Evolutionary conservation across 345 rosid genomes (phyloP), one percentile per base, ranked within the genome.

Genomic region (Hibiscus trionum): DNA sequence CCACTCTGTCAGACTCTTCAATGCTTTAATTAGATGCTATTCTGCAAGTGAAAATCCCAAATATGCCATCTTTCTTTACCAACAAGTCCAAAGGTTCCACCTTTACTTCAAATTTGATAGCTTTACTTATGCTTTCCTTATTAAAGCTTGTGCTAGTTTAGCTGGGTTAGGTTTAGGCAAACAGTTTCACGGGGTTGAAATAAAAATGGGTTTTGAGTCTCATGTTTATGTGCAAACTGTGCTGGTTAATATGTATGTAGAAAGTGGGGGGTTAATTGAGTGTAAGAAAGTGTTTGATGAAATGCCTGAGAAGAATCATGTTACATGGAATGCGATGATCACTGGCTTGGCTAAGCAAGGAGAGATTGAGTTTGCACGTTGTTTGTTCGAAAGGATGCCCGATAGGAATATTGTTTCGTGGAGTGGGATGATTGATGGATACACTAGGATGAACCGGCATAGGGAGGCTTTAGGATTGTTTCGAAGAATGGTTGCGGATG

Each of bases 271-370:
- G 42, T 70, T 58, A 29, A 14, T 11, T 5, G 68, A 78, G 57
- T 86, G 91, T 3, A 24, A 74, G 11, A 72, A 80, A 21, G 66
- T 87, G 89, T 93, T 93, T 14, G 90, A 86, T 16, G 84, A 78
- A 87, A 89, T 91, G 91, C 91, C 87, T 24, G 84, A 74, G 0
- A 85, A 83, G 73, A 93, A 78, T 76, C 55, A 42, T 1, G 96
- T 93, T 39, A 81, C 96, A 0, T 89, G 94, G 98, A 93, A 93
- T 78, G 93, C 81, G 73, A 78, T 91, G 87, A 87, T 91, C n/a
- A 84, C 92, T 72, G 98, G 89, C 19, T 82, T 86, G 64, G 84
- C 82, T 5, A 88, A 83, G 61, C 71, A 81, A 84, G 89, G 89
- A 61, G 80, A 88, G 61, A 82, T 87, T 50, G 89, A 76, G 17